Conservation (phyloP, 2,329 filamentous ascomycete species). For the Botrytis paeoniae region DNA sequence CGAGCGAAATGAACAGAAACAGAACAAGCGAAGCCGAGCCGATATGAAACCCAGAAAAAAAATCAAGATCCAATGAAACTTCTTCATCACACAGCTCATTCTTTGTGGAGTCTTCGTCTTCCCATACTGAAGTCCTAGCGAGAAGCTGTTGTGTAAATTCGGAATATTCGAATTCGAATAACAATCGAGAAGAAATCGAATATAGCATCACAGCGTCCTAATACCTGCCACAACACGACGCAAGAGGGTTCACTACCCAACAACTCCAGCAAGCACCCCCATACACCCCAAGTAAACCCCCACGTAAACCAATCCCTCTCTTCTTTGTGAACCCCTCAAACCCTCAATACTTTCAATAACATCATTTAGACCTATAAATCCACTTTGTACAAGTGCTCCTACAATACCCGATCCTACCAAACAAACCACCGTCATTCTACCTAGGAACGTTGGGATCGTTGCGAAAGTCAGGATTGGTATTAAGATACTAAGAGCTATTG, state of each 20-base stretch:
- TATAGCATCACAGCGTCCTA: neutral
- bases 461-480: conserved; percentile 58
- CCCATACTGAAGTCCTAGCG: fast-evolving
- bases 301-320: conserved; percentile 30
- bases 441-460: conserved; percentile 54
- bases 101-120: no score
- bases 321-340: conserved; percentile 20
- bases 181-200: no score
- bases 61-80: neutral
- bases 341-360: neutral
- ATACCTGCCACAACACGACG: neutral
- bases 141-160: neutral
- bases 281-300: conserved; percentile 35
- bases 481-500: conserved; percentile 52
- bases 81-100: no score
- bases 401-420: conserved; percentile 49
- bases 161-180: neutral
- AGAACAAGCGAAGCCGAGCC: no score
- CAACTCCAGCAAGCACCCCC: conserved; percentile 33
- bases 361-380: conserved; percentile 17
- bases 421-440: conserved; percentile 55
- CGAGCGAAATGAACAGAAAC: neutral
- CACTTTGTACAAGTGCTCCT: conserved; percentile 27
- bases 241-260: conserved; percentile 16
- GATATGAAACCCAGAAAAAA: neutral